These are phyloP conservation scores for Neurospora sp. DNA, from an alignment of 495 filamentous ascomycete species.

Conservation along the genomic window DNA sequence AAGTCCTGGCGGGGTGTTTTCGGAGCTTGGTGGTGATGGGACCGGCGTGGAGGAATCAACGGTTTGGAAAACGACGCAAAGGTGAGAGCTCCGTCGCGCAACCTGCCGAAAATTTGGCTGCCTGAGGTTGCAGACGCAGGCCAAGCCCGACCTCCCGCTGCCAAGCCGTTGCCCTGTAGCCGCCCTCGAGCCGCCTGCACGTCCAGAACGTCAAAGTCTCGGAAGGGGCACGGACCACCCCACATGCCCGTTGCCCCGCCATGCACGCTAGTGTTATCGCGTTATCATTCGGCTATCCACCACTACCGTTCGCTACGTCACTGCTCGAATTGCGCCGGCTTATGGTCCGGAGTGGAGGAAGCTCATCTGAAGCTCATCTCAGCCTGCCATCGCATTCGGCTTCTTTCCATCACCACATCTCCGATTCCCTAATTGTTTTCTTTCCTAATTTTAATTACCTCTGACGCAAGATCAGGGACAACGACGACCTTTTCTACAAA, in stretches of 20 bases:
- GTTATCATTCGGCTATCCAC: neutral
- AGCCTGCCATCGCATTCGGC: neutral
- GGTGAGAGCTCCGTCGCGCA: constrained; percentile 7
- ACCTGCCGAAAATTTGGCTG: neutral
- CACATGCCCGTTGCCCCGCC: neutral
- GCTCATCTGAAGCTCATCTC: neutral
- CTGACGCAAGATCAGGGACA: neutral
- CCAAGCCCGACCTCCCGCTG: neutral
- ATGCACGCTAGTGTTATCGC: neutral
- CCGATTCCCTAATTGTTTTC: neutral
- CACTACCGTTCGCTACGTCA: neutral
- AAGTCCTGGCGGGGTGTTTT: constrained; percentile 19
- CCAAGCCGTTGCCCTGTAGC: neutral
- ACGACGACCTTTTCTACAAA: neutral
- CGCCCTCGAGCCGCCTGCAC: neutral
- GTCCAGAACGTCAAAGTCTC: neutral
- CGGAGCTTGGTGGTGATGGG: constrained; percentile 15
- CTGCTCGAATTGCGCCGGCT: neutral
- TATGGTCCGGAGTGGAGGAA: neutral
- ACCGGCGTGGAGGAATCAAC: constrained; percentile 6
- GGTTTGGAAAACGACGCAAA: constrained; percentile 19
- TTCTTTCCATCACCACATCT: neutral
- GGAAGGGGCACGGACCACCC: neutral
- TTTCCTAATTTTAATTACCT: neutral
- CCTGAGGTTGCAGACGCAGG: neutral